These are phyloP conservation scores for Bromus sterilis DNA, from an alignment of 176 grass and related monocot genomes.

Conservation along the genomic window DNA sequence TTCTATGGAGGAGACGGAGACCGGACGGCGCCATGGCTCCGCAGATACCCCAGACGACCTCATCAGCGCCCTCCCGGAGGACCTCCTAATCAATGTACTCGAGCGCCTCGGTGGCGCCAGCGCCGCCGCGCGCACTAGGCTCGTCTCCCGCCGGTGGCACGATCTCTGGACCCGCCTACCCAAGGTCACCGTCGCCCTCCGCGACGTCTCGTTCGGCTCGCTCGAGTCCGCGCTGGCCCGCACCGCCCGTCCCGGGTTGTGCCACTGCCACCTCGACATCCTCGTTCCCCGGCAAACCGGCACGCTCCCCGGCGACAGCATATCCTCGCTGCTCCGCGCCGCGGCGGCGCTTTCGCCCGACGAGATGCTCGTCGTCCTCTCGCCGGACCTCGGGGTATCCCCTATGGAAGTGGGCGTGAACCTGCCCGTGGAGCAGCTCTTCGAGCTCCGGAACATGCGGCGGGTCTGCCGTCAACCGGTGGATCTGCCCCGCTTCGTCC, in stretches of 20 bases:
- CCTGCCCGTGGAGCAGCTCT: no score
- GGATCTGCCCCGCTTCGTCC: not conserved
- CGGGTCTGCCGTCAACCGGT: no score
- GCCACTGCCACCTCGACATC: not conserved
- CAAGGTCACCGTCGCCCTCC: not conserved
- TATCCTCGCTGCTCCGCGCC: not conserved
- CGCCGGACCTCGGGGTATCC: no score
- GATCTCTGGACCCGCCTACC: not conserved
- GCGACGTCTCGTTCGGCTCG: not conserved
- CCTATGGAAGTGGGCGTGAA: no score
- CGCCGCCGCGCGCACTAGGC: not conserved
- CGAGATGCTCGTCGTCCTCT: not conserved
- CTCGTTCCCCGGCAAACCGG: no score
- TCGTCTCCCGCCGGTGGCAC: not conserved
- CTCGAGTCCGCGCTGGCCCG: not conserved
- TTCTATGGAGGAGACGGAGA: no score
- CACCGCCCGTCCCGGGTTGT: not conserved
- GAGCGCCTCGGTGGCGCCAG: not conserved
- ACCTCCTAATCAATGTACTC: not conserved
- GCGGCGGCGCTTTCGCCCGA: not conserved
- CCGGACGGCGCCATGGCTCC: no score
- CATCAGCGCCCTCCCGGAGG: not conserved
- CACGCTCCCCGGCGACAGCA: not conserved
- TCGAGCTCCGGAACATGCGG: no score
- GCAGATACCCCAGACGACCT: no score